Percentiles rank a stretch among this genome's conserved stretches.
Evolutionary conservation across 768 basidiomycete species (phyloP).

Genomic region (Russula olivacea): DNA sequence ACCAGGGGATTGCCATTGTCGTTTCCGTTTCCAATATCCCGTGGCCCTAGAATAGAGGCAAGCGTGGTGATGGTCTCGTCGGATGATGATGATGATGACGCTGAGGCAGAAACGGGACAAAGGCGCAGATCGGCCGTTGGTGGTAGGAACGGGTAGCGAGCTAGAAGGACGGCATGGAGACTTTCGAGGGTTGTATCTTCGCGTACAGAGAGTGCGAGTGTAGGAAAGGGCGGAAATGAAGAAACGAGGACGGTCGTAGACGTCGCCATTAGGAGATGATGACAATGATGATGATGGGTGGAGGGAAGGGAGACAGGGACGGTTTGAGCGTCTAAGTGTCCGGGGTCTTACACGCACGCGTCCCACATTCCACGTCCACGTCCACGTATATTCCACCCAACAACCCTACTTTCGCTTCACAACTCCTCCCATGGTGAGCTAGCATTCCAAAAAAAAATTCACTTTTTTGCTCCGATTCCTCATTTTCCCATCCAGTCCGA

Average conservation of each 20-base stretch:
- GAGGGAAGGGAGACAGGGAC: background rate
- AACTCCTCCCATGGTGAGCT: constrained; percentile 4
- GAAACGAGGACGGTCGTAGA: constrained; percentile 51
- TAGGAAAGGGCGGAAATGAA: constrained; percentile 55
- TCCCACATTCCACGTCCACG: background rate
- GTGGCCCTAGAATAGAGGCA: constrained; percentile 33
- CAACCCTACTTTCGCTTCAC: background rate
- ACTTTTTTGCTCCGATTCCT: background rate
- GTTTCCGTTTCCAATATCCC: background rate
- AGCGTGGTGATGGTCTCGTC: constrained; percentile 32
- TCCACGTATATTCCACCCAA: background rate
- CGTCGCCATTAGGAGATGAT: constrained; percentile 37
- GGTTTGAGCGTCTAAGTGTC: background rate
- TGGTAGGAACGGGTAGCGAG: constrained; percentile 47
- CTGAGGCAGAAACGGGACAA: constrained; percentile 36
- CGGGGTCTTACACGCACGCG: background rate
- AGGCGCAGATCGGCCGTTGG: constrained; percentile 38
- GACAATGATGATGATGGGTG: background rate
- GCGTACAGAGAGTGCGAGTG: constrained; percentile 44
- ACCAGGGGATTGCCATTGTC: constrained; percentile 37
- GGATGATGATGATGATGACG: constrained; percentile 2
- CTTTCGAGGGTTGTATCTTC: constrained; percentile 37
- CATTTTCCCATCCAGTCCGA: constrained; percentile 51
- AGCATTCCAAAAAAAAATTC: background rate
- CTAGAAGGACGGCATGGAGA: constrained; percentile 40